These are phyloP conservation scores for Botrytis squamosa DNA, from an alignment of 2,329 filamentous ascomycete species.

Conservation along the genomic window DNA sequence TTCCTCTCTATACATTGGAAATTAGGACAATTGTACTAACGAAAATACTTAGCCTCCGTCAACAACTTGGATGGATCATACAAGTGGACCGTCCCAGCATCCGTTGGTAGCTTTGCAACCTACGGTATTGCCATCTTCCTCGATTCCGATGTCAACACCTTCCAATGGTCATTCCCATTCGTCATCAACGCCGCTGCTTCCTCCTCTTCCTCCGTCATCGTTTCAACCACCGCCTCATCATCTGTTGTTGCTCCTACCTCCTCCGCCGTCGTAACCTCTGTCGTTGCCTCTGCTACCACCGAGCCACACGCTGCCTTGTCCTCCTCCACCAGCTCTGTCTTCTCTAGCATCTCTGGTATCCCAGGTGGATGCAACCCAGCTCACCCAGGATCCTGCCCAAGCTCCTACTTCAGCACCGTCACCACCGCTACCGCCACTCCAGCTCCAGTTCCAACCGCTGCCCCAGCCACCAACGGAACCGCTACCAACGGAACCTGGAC, in stretches of 20 bases:
- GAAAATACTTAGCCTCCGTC: conserved; percentile 45
- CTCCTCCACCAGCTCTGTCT: not conserved
- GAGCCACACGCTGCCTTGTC: conserved; percentile 10
- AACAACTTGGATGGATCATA: conserved; percentile 47
- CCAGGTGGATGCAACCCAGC: conserved; percentile 15
- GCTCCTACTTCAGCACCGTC: conserved; percentile 11
- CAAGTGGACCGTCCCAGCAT: conserved; percentile 51
- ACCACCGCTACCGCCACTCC: not conserved
- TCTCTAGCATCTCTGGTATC: conserved; percentile 12
- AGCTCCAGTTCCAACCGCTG: not conserved
- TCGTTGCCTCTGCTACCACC: not conserved
- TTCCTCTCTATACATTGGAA: not conserved
- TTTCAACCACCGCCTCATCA: conserved; percentile 7
- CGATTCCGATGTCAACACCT: conserved; percentile 46
- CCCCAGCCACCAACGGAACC: not conserved
- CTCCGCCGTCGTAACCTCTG: not conserved
- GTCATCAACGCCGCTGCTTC: conserved; percentile 28
- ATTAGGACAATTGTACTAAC: conserved; percentile 23
- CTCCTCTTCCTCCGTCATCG: conserved; percentile 11
- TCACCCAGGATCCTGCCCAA: conserved; percentile 5
- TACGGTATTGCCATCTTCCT: conserved; percentile 59
- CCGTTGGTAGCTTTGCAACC: conserved; percentile 46
- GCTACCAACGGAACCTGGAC: conserved; percentile 10
- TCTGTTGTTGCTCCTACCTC: not conserved
- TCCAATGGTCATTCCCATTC: conserved; percentile 65